Evolutionary conservation across 164 flowering plant genomes (phyloP), one percentile per base, ranked within the genome.

Genomic region (Macadamia integrifolia): DNA sequence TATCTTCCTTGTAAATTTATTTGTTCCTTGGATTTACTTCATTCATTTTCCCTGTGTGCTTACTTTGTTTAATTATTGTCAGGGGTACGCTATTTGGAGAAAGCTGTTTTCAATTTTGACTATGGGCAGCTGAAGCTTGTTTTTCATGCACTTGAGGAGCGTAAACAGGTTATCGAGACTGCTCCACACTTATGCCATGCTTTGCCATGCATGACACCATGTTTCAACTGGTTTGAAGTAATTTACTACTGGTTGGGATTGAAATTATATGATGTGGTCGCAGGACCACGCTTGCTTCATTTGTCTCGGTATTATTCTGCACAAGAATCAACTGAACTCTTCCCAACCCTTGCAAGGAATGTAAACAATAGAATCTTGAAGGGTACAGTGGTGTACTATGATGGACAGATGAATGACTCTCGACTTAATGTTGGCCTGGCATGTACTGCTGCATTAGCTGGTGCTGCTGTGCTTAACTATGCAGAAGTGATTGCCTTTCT

Each of bases 381-480:
- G 65, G 78, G 78, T 60, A 69, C 70, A 32, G 78, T 76, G 29
- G 78, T 76, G 48, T 76, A 76, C 69, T 76, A 69, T 65, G 78
- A 76, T 15, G 78, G 78, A 31, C 78, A 76, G 53, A 76, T 76
- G 78, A 69, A 76, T 72, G 78, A 76, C 61, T 72, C 78, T 53
- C 66, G 78, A 8, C 78, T 76, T 59, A 76, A 76, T 57, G 29
- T 76, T 56, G 76, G 66, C 52, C 23, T 74, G 61, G 76, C 76
- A 52, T 74, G 76, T 65, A 74, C 76, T 66, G 76, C 76, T 69
- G 72, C 76, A 40, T 65, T 74, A 65, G 72, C 76, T 52, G 76
- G 76, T 64, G 76, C 76, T 3, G 57, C 76, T 1, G 72, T 74
- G 69, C 72, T 74, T 65, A 74, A 74, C 72, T 72, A 74, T 69